Conservation (phyloP, 805 yeast genomes). For the Ogataea henricii region DNA sequence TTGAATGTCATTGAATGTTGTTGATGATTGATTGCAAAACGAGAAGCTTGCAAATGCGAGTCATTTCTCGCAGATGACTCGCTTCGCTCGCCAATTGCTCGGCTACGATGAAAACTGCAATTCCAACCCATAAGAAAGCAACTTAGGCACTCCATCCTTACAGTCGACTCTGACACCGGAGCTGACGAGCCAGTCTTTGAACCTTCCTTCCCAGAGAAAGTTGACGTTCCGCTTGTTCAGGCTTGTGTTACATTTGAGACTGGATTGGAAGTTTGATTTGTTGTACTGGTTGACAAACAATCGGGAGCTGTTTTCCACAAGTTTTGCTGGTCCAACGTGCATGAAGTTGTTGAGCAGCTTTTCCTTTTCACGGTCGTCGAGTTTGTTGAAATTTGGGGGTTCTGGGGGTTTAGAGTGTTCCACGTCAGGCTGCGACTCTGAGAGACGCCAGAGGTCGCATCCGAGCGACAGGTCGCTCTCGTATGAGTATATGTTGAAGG, state of each 20-base stretch:
- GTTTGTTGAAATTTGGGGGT: conserved; percentile 17
- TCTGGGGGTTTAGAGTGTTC: not conserved
- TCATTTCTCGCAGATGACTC: too few species aligned
- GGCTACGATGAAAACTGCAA: conserved; percentile 59
- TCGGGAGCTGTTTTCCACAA: conserved; percentile 23
- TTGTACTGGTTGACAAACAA: conserved; percentile 41
- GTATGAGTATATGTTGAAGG: conserved; percentile 88
- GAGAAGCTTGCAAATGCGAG: too few species aligned
- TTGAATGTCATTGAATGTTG: too few species aligned
- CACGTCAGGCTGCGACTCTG: conserved; percentile 7
- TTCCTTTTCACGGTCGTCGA: conserved; percentile 26
- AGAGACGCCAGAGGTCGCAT: conserved; percentile 72
- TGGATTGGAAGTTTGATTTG: conserved; percentile 62
- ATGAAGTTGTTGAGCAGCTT: conserved; percentile 24
- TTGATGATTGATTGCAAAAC: too few species aligned
- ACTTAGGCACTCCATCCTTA: conserved; percentile 47
- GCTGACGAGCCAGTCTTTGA: conserved; percentile 74
- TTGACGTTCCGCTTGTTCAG: conserved; percentile 61
- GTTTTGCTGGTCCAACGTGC: conserved; percentile 24
- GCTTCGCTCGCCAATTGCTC: too few species aligned
- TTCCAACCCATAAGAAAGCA: conserved; percentile 57
- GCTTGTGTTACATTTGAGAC: conserved; percentile 72
- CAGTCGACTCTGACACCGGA: conserved; percentile 64
- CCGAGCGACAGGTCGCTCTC: conserved; percentile 86
- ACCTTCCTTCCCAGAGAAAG: conserved; percentile 85